Evolutionary conservation across 2,329 filamentous ascomycete genomes (phyloP).

Genomic region (Dactylonectria macrodidyma): DNA sequence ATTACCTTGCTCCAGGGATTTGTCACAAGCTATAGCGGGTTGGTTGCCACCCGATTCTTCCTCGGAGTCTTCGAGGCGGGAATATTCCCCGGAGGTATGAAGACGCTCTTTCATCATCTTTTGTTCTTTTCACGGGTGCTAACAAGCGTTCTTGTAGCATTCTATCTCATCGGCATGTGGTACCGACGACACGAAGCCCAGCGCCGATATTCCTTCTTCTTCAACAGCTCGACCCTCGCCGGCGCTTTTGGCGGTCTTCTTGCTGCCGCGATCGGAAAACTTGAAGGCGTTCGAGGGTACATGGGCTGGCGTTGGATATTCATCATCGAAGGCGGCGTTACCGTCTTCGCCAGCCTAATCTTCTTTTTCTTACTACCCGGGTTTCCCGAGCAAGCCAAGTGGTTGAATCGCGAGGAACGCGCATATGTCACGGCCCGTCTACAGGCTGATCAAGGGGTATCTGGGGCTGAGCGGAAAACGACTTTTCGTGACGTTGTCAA

Average conservation of each 20-base stretch:
- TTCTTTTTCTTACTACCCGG: slow-evolving; percentile 81
- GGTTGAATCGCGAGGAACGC: slow-evolving; percentile 80
- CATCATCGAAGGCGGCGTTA: slow-evolving; percentile 80
- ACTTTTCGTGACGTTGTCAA: slow-evolving; percentile 70
- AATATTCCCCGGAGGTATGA: slow-evolving; percentile 71
- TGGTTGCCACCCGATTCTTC: slow-evolving; percentile 88
- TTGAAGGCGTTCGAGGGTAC: slow-evolving; percentile 80
- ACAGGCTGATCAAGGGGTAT: slow-evolving; percentile 77
- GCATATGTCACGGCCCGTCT: slow-evolving; percentile 77
- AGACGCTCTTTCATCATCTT: neutral
- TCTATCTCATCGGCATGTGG: slow-evolving; percentile 89
- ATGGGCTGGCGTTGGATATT: slow-evolving; percentile 87
- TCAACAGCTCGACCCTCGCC: slow-evolving; percentile 83
- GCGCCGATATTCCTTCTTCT: slow-evolving; percentile 96
- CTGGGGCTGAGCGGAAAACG: slow-evolving; percentile 74
- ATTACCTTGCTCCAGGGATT: slow-evolving; percentile 83
- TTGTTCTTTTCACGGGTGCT: slow-evolving; percentile 46
- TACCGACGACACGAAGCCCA: slow-evolving; percentile 91
- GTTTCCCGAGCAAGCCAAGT: slow-evolving; percentile 82
- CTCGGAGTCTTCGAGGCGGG: slow-evolving; percentile 83
- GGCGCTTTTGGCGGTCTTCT: slow-evolving; percentile 90
- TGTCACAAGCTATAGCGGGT: slow-evolving; percentile 81
- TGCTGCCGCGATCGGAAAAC: slow-evolving; percentile 90
- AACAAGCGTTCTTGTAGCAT: slow-evolving; percentile 58
- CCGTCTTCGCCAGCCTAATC: slow-evolving; percentile 71